Conservation (phyloP, 2,329 filamentous ascomycete genomes). For the Neospermospora avenae region DNA sequence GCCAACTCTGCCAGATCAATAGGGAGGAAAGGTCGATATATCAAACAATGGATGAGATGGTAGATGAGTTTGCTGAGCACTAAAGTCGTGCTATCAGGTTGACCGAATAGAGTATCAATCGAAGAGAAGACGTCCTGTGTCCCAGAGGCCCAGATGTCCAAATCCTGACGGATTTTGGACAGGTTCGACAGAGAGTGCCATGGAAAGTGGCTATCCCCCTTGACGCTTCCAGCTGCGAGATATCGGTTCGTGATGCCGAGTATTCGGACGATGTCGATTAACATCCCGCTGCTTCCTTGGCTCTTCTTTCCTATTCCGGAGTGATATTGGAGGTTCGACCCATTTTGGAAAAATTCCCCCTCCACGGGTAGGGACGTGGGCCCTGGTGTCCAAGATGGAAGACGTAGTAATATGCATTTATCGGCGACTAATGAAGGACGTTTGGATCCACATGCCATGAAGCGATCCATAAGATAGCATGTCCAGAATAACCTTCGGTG, state of each 20-base stretch:
- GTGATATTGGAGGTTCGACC: conserved; percentile 73
- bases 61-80: conserved; percentile 85
- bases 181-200: conserved; percentile 85
- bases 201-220: conserved; percentile 85
- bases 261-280: conserved; percentile 81
- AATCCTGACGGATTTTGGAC: conserved; percentile 79
- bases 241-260: conserved; percentile 82
- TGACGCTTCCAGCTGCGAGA: conserved; percentile 79
- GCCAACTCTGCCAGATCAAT: conserved; percentile 79
- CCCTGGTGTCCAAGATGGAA: conserved; percentile 70
- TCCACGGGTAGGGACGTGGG: conserved; percentile 61
- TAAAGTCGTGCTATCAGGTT: conserved; percentile 72
- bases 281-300: conserved; percentile 73
- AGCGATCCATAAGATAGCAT: conserved; percentile 84
- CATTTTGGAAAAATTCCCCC: conserved; percentile 77
- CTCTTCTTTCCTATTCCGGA: conserved; percentile 65
- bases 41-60: conserved; percentile 80
- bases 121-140: conserved; percentile 77
- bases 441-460: conserved; percentile 76
- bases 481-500: conserved; percentile 83
- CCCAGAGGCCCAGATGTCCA: conserved; percentile 81
- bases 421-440: conserved; percentile 78
- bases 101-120: conserved; percentile 71
- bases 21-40: conserved; percentile 83
- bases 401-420: conserved; percentile 68